Evolutionary conservation across 1,284 basidiomycete species (phyloP), one percentile per base, ranked within the genome.

Genomic region (Trametes polyzona): DNA sequence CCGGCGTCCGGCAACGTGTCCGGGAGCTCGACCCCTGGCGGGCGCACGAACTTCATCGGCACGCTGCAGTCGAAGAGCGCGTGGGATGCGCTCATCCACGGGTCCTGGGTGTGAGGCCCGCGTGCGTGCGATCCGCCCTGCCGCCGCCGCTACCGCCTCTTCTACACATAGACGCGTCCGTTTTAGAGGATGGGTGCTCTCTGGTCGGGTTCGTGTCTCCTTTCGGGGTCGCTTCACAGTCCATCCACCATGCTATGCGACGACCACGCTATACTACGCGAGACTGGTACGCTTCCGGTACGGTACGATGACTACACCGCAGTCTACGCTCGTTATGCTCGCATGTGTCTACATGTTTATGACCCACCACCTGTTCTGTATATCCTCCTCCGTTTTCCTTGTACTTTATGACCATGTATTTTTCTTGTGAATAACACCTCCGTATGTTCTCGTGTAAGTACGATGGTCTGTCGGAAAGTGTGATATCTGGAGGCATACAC

Each of bases 31-130:
- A 55, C 56, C 50, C 59, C 58, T 10, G 49, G 57, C 36, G 57
- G 51, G 24, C 68, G 62, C 51, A 54, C 64, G 46, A 66, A 67
- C 55, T 67, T 72, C 58, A 59, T 71, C 52, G 66, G 66, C 30
- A 68, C 71, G 47, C 63, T 72, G 33, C 67, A 69, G 60, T 67
- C 67, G 40, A 72, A 72, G 61, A 65, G 62, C 49, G 57, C 67
- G 44, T 71, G 67, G 66, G 71, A 72, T 33, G 69, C 69, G 17
- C 62, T 72, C 53, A 67, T 72, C 19, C 71, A 72, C 58, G 71
- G 71, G 21, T 66, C 69, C 19, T 70, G 69, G 61, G 64, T 70
- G 17, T 72, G 55, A 69, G 24, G 23, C n/a, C 10, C 32, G 10
- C 35, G 16, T 3, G 30, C 44, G 41, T 14, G 23, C 40, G 24